Percentiles rank a stretch among this genome's conserved stretches.
Conservation (phyloP, 2,329 filamentous ascomycete species). For the Xylariaceae sp. region DNA sequence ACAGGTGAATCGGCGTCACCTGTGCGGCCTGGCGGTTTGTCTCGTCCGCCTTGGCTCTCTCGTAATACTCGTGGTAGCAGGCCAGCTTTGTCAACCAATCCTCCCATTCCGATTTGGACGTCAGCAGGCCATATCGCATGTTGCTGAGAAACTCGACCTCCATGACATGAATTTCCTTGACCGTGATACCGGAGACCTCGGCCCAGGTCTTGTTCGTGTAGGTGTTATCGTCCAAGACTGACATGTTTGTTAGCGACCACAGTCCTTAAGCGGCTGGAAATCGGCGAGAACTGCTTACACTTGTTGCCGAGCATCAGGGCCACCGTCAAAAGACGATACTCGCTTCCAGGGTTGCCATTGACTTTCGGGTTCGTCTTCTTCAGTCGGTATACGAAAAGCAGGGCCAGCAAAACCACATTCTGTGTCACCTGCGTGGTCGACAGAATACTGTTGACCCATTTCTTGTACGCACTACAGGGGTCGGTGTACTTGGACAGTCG, state of each 20-base stretch:
- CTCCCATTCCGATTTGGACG: conserved; percentile 78
- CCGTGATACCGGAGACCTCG: conserved; percentile 89
- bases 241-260: conserved; percentile 1
- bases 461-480: conserved; percentile 73
- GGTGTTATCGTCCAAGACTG: conserved; percentile 93
- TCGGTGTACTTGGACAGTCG: conserved; percentile 62
- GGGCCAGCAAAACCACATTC: conserved; percentile 83
- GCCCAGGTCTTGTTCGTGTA: conserved; percentile 99
- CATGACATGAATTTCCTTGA: conserved; percentile 96
- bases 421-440: conserved; percentile 94
- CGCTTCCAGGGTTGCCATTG: conserved; percentile 85
- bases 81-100: conserved; percentile 78
- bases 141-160: conserved; percentile 99
- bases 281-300: too few species aligned
- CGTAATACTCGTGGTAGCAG: conserved; percentile 77
- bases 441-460: conserved; percentile 88
- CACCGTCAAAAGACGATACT: conserved; percentile 86
- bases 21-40: conserved; percentile 24
- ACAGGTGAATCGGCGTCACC: conserved; percentile 28
- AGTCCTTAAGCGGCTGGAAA: too few species aligned
- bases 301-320: conserved; percentile 98
- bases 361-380: conserved; percentile 87
- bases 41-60: conserved; percentile 48
- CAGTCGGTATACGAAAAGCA: conserved; percentile 87
- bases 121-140: conserved; percentile 89